Evolutionary conservation across 2,329 filamentous ascomycete genomes (phyloP), one percentile per base, ranked within the genome.

Genomic region (Fusarium praegraminearum): DNA sequence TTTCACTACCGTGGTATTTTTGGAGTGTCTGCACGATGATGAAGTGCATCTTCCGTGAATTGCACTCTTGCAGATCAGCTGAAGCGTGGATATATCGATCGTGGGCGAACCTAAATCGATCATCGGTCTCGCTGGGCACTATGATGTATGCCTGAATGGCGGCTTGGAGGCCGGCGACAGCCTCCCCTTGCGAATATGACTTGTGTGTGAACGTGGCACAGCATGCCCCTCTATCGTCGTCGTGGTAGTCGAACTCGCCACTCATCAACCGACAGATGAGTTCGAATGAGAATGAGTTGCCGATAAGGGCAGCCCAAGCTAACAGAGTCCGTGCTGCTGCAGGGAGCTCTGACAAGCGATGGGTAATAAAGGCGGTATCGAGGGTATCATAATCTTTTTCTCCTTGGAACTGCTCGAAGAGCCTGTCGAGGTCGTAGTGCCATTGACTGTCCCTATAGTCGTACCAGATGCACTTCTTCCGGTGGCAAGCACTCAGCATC

Each of bases 381-480:
- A 97, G 86, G 12, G 92, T 90, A 64, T 94, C 90, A 56, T 93
- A 92, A 74, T 94, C 91, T 61, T 90, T 89, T 50, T 93, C 90
- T 44, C 90, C 89, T 72, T 91, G 88, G 74, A 98, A 97, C 69
- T 97, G 90, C 47, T 91, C 89, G 75, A 97, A 97, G 2, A 98
- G 88, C 69, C 87, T 89, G 78, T 98, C 94, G 13, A 98, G 82
- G 75, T 97, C 91, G 76, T 91, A 98, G 45, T 91, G 86, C 95
- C 95, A 98, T 46, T 87, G 86, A 47, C 90, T 92, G 69, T 91
- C 88, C 72, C 89, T 90, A 85, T 96, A 97, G 66, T 94, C 93
- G 78, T 97, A 98, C 87, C 90, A 97, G 51, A 98, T 91, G 77
- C 93, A 97, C 71, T 91, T 91, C 76, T 93, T 96, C 41, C 93